Base-by-base conservation (phyloP, 202 grass and related monocot genomes). In the Dendrocalamus latiflorus region DNA sequence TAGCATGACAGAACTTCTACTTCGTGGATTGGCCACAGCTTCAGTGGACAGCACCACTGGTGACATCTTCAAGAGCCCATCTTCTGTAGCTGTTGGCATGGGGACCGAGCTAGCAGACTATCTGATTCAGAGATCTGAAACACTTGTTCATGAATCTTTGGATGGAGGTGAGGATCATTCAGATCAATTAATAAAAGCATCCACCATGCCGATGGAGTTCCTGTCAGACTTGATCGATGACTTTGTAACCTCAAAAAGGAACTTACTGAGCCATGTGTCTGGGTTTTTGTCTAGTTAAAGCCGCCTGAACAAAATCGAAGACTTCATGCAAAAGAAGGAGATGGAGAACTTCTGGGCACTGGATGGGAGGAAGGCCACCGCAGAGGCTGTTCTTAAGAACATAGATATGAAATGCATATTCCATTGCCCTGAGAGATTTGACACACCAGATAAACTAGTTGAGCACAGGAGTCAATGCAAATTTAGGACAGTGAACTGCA, bases 1-100 rank as follows among this genome's bases (percentile, higher is more conserved):
- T 8, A 83, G 81, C 81, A 84, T 90, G 75, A 28, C 74, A 26
- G 65, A 91, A 26, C 50, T 91, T 24, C 73, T 91, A 1, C 82
- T 91, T 58, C 59, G 22, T 81, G 89, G 89, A 63, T 80, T 94
- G 87, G 82, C 89, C 75, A 89, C 81, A 44, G 86, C 89, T 83
- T 94, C 89, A 21, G 87, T 91, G 69, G 92, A 94, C 42, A 94
- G 69, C 62, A 89, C 92, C 75, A 91, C 81, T 0, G 89, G 91
- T 1, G 90, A 88, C 72, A 84, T 91, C 5, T 94, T 94, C 65
- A 90, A 84, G 84, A 67, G 75, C 14, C 70, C 92, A 51, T 78
- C 81, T 60, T 85, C 85, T 53, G 87, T 86, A 9, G 87, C 78
- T 89, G 75, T 30, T 24, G 50, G 38, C n/a, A 61, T 81, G 12